A percentile compares a stretch with the other conserved stretches of the same genome.
Evolutionary conservation across 495 filamentous ascomycete genomes (phyloP).

Genomic region (Baudoinia panamericana): DNA sequence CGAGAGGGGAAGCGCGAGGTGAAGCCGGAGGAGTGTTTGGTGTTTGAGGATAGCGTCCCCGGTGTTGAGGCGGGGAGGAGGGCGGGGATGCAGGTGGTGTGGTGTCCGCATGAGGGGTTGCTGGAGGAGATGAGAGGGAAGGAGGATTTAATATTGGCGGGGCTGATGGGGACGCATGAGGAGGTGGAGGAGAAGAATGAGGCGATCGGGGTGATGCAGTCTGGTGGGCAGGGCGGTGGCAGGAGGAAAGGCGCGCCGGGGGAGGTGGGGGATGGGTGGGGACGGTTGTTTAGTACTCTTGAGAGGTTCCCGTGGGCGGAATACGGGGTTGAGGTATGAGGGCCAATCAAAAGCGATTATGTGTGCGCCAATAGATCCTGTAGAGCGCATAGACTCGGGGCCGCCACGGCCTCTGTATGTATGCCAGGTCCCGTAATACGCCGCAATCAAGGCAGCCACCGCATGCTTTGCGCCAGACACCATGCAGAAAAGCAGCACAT

Average conservation of each 20-base stretch:
- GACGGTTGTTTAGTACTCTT: slow-evolving; percentile 13
- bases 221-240: slow-evolving; percentile 10
- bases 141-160: slow-evolving; percentile 74
- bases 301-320: slow-evolving; percentile 22
- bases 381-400: too few species aligned
- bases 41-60: slow-evolving; percentile 90
- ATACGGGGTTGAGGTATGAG: slow-evolving; percentile 21
- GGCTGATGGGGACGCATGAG: slow-evolving; percentile 54
- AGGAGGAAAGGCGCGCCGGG: slow-evolving; percentile 21
- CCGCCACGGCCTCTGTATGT: too few species aligned
- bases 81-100: slow-evolving; percentile 90
- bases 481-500: slow-evolving; percentile 2
- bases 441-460: too few species aligned
- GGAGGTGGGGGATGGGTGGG: slow-evolving; percentile 24
- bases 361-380: too few species aligned
- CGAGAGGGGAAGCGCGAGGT: slow-evolving; percentile 51
- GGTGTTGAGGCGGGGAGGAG: slow-evolving; percentile 83
- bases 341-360: too few species aligned
- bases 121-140: slow-evolving; percentile 60
- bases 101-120: slow-evolving; percentile 77
- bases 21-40: slow-evolving; percentile 73
- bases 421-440: too few species aligned
- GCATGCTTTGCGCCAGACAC: background rate
- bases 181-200: slow-evolving; percentile 34
- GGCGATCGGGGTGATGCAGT: slow-evolving; percentile 34